Base-by-base conservation (phyloP, 257 asterid species). In the Fraxinus excelsior region DNA sequence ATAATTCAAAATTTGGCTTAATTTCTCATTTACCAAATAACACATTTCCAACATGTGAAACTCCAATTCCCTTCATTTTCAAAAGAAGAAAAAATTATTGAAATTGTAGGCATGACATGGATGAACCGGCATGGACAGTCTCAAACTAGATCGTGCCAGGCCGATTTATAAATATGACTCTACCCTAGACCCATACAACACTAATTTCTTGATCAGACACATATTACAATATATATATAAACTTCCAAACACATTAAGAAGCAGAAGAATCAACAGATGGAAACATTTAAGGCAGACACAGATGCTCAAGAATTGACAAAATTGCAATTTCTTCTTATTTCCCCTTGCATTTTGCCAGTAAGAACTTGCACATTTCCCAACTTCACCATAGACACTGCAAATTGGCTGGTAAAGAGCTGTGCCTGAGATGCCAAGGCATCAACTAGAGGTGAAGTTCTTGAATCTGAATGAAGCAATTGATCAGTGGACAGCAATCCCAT, bases 381-480 rank as follows among this genome's bases (percentile, higher is more conserved):
- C 70, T 85, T 87, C 68, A 81, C 78, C 91, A 87, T 87, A 21
- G 89, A 85, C 46, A 53, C 88, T 65, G 86, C 84, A 72, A 85
- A 87, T 84, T 87, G 91, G 42, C 68, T 40, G 23, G n/a, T 53
- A 10, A 87, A 87, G 38, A 86, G 79, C 78, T 78, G 84, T 3
- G 80, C 76, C 81, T 86, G 87, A 53, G 73, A 0, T 25, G 82
- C 88, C 84, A 86, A n/a, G 12, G 82, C 0, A 2, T 37, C 34
- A 3, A 81, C 90, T 79, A 86, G 35, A 10, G 85, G 65, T 12
- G 74, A 60, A 0, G 90, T 86, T 16, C 90, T 82, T 53, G 3
- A 18, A 34, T 86, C 90, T 16, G 88, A 84, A 66, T 78, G 73
- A 11, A 86, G 78, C 88, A 80, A 9, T 75, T 86, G 90, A 62